Evolutionary conservation across 345 rosid species (phyloP), one percentile per base, ranked within the genome.

Genomic region (Eucalyptus virginea): DNA sequence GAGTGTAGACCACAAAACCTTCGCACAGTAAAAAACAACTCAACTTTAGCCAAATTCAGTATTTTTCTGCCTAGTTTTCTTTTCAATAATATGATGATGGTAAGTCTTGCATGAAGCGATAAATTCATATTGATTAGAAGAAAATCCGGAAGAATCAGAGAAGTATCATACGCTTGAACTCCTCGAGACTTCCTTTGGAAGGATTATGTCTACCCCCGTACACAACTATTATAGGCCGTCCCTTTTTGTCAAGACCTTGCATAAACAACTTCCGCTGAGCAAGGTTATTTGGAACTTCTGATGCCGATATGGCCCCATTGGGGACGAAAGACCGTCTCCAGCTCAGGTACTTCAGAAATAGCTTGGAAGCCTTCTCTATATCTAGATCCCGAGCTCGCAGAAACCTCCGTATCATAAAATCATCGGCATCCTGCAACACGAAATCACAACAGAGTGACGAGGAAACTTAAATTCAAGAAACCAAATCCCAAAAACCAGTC

Each of bases 301-400:
- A 90, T 62, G 91, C 93, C 24, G 94, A 89, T 89, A 98, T 91
- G 87, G n/a, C 89, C 83, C 96, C 99, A 62, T 94, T 94, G 11
- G 98, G 98, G 10, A 97, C 37, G 60, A 92, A 90, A 32, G 91
- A 90, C 91, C 88, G 92, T 89, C 90, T 96, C 99, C 99, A 98
- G 91, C 93, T 93, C 24, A 97, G 89, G 89, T 94, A 97, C 94
- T 96, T 96, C 4, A 96, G 92, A 67, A 98, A 95, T 67, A 96
- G 51, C 89, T 92, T 91, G 10, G 97, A 94, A 65, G 99, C 99
- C 91, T 95, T 98, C 92, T 98, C 98, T 37, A 98, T 93, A 89
- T 98, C 99, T 3, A 94, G 91, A 88, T 98, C 98, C 32, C 99
- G 96, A 88, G 99, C 99, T 42, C 97, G 91, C 87, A 98, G 91